Evolutionary conservation across 2,329 filamentous ascomycete species (phyloP).

Genomic region (Ceratocystis albifundus): DNA sequence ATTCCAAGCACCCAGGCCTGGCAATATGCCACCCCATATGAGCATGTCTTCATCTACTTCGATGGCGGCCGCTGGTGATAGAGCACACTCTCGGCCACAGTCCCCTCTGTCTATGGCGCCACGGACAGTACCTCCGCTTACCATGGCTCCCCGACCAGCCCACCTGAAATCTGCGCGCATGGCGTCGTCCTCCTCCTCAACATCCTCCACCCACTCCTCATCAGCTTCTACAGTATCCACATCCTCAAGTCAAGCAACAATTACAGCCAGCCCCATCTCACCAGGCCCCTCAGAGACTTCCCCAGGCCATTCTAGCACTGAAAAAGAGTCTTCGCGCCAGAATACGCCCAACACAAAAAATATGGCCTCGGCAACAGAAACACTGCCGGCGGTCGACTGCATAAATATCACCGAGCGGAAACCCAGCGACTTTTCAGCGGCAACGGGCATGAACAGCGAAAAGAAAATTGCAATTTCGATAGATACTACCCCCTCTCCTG

Average conservation of each 20-base stretch:
- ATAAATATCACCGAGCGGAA: neutral
- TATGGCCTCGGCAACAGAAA: conserved; percentile 16
- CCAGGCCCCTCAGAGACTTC: neutral
- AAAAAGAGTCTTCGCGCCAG: neutral
- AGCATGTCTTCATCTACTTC: conserved; percentile 29
- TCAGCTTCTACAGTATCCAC: conserved; percentile 26
- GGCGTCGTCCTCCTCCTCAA: conserved; percentile 27
- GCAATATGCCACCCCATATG: conserved; percentile 28
- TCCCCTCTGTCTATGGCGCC: conserved; percentile 18
- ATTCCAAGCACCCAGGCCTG: conserved; percentile 28
- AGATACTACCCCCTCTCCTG: neutral
- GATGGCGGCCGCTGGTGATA: neutral
- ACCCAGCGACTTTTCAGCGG: neutral
- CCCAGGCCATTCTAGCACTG: neutral
- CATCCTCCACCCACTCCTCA: conserved; percentile 29
- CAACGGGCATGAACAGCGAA: neutral
- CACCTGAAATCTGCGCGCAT: conserved; percentile 14
- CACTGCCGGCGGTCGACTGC: neutral
- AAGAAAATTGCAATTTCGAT: neutral
- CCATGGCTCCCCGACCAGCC: conserved; percentile 21
- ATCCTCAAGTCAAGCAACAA: conserved; percentile 31
- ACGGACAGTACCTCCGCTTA: conserved; percentile 14
- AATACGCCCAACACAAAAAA: neutral
- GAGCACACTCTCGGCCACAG: conserved; percentile 10
- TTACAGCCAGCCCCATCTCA: conserved; percentile 6